Conservation (phyloP, 2,329 filamentous ascomycete genomes). For the Davidsoniella australis region DNA sequence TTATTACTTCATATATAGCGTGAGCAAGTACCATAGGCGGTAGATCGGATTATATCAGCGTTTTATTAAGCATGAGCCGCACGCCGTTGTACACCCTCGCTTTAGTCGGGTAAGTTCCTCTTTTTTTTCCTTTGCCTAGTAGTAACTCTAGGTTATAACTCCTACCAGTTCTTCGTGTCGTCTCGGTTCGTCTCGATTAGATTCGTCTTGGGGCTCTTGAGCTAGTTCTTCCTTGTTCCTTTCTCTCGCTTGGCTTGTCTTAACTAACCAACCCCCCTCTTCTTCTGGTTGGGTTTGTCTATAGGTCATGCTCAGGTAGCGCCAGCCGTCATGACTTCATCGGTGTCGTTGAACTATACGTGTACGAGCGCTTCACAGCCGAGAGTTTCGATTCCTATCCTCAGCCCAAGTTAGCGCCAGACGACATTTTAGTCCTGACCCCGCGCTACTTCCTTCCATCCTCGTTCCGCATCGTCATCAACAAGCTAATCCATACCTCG, state of each 20-base stretch:
- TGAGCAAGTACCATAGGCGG: too few species aligned
- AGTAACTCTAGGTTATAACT: too few species aligned
- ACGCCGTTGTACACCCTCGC: conserved; percentile 4
- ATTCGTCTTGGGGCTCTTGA: background rate
- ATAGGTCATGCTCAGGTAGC: conserved; percentile 5
- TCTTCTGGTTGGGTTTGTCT: background rate
- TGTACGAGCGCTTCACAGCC: background rate
- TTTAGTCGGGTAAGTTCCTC: conserved; percentile 1
- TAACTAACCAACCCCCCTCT: too few species aligned
- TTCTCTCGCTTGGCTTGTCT: too few species aligned
- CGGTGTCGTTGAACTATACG: background rate
- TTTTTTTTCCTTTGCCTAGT: too few species aligned
- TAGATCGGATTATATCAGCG: background rate
- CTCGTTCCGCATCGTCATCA: conserved; percentile 7
- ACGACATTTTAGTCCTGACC: conserved; percentile 1
- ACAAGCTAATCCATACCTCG: conserved; percentile 1
- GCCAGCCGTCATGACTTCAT: background rate
- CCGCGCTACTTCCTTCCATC: conserved; percentile 2
- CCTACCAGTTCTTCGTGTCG: too few species aligned
- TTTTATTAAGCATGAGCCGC: background rate
- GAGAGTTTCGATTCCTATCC: background rate
- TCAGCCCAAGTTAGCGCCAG: background rate
- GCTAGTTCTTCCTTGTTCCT: too few species aligned
- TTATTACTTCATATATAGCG: too few species aligned
- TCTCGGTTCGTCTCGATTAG: too few species aligned